Conservation (phyloP, 352 stramenopile genomes). For the Globisporangium nodosum region DNA sequence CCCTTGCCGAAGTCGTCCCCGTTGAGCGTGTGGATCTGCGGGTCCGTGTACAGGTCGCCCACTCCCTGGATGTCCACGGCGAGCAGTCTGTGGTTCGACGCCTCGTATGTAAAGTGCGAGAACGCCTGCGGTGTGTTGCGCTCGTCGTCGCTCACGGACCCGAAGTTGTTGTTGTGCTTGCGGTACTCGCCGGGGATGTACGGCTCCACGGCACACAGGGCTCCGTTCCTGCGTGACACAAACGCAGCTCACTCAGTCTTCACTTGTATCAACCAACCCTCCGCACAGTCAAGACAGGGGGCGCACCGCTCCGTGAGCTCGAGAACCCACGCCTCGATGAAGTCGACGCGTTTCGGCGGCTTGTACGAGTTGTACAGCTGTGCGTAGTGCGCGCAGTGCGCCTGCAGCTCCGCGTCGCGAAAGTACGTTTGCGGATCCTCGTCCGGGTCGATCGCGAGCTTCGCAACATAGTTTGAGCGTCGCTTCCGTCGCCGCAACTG, state of each 20-base stretch:
- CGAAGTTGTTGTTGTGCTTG: slow-evolving; percentile 90
- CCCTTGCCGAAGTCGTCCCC: slow-evolving; percentile 85
- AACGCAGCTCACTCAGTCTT: not conserved
- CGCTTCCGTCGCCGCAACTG: slow-evolving; percentile 1
- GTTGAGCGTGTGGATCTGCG: slow-evolving; percentile 88
- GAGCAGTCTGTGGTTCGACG: slow-evolving; percentile 87
- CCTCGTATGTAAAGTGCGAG: slow-evolving; percentile 93
- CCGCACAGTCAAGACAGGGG: not conserved
- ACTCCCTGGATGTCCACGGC: slow-evolving; percentile 95
- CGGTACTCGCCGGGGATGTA: slow-evolving; percentile 82
- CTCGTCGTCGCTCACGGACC: slow-evolving; percentile 78
- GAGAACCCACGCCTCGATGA: slow-evolving; percentile 80
- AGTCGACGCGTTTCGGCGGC: slow-evolving; percentile 77
- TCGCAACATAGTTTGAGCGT: slow-evolving; percentile 68
- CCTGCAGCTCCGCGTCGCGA: slow-evolving; percentile 83
- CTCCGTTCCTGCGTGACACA: slow-evolving; percentile 30
- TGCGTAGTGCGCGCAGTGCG: slow-evolving; percentile 80
- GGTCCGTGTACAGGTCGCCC: slow-evolving; percentile 95
- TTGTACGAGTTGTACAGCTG: slow-evolving; percentile 85
- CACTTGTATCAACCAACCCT: not conserved
- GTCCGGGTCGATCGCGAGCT: slow-evolving; percentile 82
- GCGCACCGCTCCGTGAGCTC: slow-evolving; percentile 56
- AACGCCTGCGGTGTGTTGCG: slow-evolving; percentile 89
- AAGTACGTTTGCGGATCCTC: slow-evolving; percentile 88
- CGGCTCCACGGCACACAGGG: slow-evolving; percentile 70